Evolutionary conservation across 2,329 filamentous ascomycete genomes (phyloP), one percentile per base, ranked within the genome.

Genomic region (Sporothrix luriei): DNA sequence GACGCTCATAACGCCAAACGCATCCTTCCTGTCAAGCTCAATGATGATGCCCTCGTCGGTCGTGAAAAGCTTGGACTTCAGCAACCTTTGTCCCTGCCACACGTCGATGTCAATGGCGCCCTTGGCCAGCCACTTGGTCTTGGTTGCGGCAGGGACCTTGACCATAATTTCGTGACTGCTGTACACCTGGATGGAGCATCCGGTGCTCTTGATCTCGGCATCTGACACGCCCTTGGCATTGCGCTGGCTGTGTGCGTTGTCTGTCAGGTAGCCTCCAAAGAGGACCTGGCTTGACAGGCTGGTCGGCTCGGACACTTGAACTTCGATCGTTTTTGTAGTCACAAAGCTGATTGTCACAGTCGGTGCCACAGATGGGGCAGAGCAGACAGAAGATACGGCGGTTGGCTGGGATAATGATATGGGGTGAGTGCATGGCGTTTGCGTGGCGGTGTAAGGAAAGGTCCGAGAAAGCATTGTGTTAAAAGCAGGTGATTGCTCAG

Each of bases 31-130:
- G 4, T 83, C 80, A 38, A 89, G 81, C 70, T 84, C 81, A 29
- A 87, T 80, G 21, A 86, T 73, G 51, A 88, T 81, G 4, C 85
- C 85, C 38, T 86, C 81, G 13, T 84, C 80, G 7, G 82, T 79
- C 16, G 80, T 79, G 6, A 80, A 81, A 55, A 84, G 79, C 73
- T 82, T 83, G 33, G 83, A 84, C 68, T 83, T 81, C 62, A 88
- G 80, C 48, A 78, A 77, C 46, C 79, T 74, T 16, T 81, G 79
- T 4, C 80, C 83, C 55, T 86, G 83, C 52, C 81, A 83, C 29
- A 87, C 84, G 29, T 84, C 82, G 67, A 89, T 82, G 66, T 82
- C 80, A 71, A 89, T 82, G 43, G 87, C 87, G 43, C 85, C 83
- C 74, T 83, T 86, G 3, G 82, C 80, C 59, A 88, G 80, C 86